Evolutionary conservation across 2,329 filamentous ascomycete species (phyloP), one percentile per base, ranked within the genome.

Genomic region (Penicillium sp.): DNA sequence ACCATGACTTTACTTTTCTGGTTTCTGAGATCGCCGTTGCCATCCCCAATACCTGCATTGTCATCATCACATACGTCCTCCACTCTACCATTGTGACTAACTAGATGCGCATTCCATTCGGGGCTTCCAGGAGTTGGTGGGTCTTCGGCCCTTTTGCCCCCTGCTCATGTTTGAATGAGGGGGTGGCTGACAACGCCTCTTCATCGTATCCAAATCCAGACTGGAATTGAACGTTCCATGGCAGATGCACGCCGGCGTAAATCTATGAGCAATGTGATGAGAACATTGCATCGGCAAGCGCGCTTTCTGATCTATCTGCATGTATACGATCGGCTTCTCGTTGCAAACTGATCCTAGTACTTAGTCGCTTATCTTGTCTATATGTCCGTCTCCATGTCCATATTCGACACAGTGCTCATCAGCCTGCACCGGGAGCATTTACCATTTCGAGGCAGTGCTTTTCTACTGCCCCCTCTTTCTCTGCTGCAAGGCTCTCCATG

Each of bases 151-250:
- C 48, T 50, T 42, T 42, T 19, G 48, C 21, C 22, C 35, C 33
- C 45, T 51, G 33, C n/a, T 16, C 9, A 10, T 26, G 35, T 42
- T 21, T 24, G 39, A 46, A 35, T 46, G 49, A 43, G 37, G 42
- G 37, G 49, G 37, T 52, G 33, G 48, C 48, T 50, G 48, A 51
- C 42, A 19, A 43, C 37, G 37, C 26, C 37, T 29, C 44, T 29
- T n/a, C 31, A 27, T 35, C 35, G 29, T 33, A 27, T 57, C 51
- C 22, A 44, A 27, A 48, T 42, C 42, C 46, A 24, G 47, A 42
- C 49, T 48, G 26, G 33, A 13, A 39, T 39, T 48, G 31, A 44
- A 54, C 48, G 46, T 52, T 51, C 55, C 51, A 54, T 57, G 55
- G 51, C 55, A 53, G 51, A 10, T 46, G 24, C n/a, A 48, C 39